Evolutionary conservation across 2,329 filamentous ascomycete species (phyloP), one percentile per base, ranked within the genome.

Genomic region (Alternaria angustiovoidea): DNA sequence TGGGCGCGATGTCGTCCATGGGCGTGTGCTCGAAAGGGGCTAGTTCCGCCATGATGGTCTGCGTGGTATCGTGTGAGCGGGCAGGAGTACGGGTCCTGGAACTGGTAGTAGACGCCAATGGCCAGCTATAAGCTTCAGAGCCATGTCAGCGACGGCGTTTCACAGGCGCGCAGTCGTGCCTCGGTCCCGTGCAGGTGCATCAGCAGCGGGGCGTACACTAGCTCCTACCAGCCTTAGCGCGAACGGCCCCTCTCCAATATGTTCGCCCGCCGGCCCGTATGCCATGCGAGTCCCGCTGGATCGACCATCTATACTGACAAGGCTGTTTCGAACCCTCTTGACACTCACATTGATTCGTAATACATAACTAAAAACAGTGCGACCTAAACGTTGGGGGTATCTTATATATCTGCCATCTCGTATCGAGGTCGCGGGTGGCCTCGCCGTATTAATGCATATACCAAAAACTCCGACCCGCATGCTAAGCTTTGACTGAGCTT

Each of bases 21-120:
- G 72, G 61, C 43, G 77, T 78, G 66, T 78, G 72, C 56, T 77
- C 69, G 57, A 79, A 77, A 48, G 74, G 55, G 11, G 75, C 30
- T 36, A 60, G n/a, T 36, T 60, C 46, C 4, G 47, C 57, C 57
- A 60, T 60, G 42, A n/a, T 60, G 44, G 30, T 20, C 46, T 22
- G 18, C n/a, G 38, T 24, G 39, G 28, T 18, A 38, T 53, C 38
- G 28, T 26, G n/a, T 48, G 26, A 5, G 11, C 26, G 24, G 52
- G 18, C 16, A 39, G 39, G 26, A 20, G 32, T 1, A 3, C 14
- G 16, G 16, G 4, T 22, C 30, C 20, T 22, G 44, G 52, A 6
- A 26, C 18, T 18, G 9, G 5, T n/a, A 20, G 20, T 16, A 26
- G 44, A 48, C 24, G 52, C 34, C 47, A 47, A 42, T 52, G 41